phyloP scores from a whole-genome alignment of 805 yeast species.

The Zygosaccharomyces rouxii region DNA sequence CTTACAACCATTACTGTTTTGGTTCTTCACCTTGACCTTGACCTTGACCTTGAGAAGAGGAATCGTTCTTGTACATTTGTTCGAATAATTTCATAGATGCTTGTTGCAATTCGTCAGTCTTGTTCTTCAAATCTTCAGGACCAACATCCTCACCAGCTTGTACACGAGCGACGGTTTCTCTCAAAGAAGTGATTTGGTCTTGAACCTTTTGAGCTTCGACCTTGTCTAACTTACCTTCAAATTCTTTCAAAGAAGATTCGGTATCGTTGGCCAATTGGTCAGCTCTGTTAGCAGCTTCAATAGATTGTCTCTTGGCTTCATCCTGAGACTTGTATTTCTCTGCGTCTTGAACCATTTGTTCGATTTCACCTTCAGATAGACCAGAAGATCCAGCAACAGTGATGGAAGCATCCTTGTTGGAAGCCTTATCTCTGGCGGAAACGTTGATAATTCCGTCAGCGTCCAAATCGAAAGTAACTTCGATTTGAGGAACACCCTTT shows the following conservation, averaged over 20 bases:
- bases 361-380: slow-evolving; percentile 83
- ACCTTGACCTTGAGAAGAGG: slow-evolving; percentile 13
- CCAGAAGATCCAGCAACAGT: slow-evolving; percentile 97
- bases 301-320: slow-evolving; percentile 76
- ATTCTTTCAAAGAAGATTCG: slow-evolving; percentile 76
- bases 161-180: slow-evolving; percentile 63
- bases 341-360: slow-evolving; percentile 86
- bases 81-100: slow-evolving; percentile 73
- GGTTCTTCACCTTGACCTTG: slow-evolving; percentile 22
- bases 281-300: slow-evolving; percentile 74
- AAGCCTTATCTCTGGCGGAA: slow-evolving; percentile 87
- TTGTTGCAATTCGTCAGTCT: slow-evolving; percentile 71
- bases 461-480: slow-evolving; percentile 91
- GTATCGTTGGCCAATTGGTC: slow-evolving; percentile 82
- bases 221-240: slow-evolving; percentile 53
- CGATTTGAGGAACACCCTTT: slow-evolving; percentile 79
- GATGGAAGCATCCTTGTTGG: slow-evolving; percentile 90
- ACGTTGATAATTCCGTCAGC: slow-evolving; percentile 98
- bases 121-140: slow-evolving; percentile 58
- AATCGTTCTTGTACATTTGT: slow-evolving; percentile 43
- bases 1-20: slow-evolving; percentile 17
- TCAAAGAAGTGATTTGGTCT: slow-evolving; percentile 51
- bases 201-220: slow-evolving; percentile 45
- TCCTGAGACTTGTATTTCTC: slow-evolving; percentile 85
- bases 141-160: slow-evolving; percentile 56